Percentiles rank a stretch among this genome's conserved stretches.
These are phyloP conservation scores for Copromyces sp. DNA, from an alignment of 495 filamentous ascomycete genomes.

Conservation along the genomic window DNA sequence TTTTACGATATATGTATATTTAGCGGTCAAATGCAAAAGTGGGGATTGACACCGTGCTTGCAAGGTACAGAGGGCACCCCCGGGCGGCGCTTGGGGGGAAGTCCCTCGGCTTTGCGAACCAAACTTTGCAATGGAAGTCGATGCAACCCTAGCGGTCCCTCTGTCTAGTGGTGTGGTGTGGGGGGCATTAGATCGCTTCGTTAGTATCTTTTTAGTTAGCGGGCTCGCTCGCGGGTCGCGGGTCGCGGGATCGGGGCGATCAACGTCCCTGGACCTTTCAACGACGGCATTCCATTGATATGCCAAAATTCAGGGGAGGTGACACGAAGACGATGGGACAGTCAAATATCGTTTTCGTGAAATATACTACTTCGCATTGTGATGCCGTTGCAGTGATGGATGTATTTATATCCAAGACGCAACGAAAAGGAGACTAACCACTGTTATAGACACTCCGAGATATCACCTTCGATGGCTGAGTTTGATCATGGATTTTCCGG, in stretches of 20 bases:
- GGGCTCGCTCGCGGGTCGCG: not conserved
- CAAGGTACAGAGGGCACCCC: no score
- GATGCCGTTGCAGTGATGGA: not conserved
- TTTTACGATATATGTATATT: no score
- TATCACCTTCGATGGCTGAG: not conserved
- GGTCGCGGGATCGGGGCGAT: not conserved
- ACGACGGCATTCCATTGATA: not conserved
- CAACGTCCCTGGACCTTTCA: not conserved
- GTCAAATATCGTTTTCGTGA: not conserved
- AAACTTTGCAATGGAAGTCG: not conserved
- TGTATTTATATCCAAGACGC: not conserved
- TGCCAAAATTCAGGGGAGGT: not conserved
- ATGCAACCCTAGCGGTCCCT: not conserved
- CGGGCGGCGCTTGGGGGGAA: not conserved
- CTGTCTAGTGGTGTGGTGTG: not conserved
- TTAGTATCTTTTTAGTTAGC: not conserved
- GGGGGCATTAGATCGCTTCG: not conserved
- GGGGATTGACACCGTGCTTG: no score
- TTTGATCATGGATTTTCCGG: not conserved
- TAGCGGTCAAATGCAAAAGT: no score
- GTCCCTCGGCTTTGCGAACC: not conserved
- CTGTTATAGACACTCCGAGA: not conserved
- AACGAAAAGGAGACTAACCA: not conserved
- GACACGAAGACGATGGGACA: not conserved
- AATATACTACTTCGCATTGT: not conserved